Evolutionary conservation across 176 grass and related monocot species (phyloP), one percentile per base, ranked within the genome.

Genomic region (Poa pratensis): DNA sequence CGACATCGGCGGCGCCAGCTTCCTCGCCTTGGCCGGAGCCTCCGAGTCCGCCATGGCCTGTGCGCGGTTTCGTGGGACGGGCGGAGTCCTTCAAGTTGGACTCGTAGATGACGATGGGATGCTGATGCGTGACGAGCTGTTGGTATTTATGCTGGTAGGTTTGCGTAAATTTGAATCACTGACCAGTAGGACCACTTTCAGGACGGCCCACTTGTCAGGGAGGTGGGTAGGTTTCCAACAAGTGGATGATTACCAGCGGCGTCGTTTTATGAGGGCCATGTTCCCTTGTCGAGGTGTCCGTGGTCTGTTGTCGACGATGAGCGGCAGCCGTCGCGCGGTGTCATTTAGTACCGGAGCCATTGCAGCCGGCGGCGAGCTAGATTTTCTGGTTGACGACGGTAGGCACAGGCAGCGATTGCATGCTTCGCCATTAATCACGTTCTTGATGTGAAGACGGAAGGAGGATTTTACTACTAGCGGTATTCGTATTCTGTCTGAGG

Each of bases 1-100:
- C 27, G 92, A 85, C 88, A 97, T 88, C 19, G 87, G 79, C 73
- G 90, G 90, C 40, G 90, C 78, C 13, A 28, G 48, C 76, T n/a
- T 81, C 24, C 13, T 75, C 45, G 16, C 24, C 46, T 75, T 75
- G 46, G 45, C 24, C 15, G 71, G 46, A 30, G 46, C 14, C 13
- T 74, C 43, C 22, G 9, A 9, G 26, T 19, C 15, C 46, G 45
- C 24, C 71, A 75, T 75, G 24, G 24, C 69, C 5, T 5, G 35
- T 37, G 35, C 35, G 35, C 35, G 11, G 45, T 46, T 46, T 70
- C 8, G 19, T 63, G 60, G 60, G 60, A 27, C 59, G 59, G 59
- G 59, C 59, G 59, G 59, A 62, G 11, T 62, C 3, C 23, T 26
- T 23, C 3, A 22, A 22, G 57, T 13, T 71, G 37, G 70, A 28